Conservation (phyloP, 768 basidiomycete genomes). For the Panaeolus cyanescens region DNA sequence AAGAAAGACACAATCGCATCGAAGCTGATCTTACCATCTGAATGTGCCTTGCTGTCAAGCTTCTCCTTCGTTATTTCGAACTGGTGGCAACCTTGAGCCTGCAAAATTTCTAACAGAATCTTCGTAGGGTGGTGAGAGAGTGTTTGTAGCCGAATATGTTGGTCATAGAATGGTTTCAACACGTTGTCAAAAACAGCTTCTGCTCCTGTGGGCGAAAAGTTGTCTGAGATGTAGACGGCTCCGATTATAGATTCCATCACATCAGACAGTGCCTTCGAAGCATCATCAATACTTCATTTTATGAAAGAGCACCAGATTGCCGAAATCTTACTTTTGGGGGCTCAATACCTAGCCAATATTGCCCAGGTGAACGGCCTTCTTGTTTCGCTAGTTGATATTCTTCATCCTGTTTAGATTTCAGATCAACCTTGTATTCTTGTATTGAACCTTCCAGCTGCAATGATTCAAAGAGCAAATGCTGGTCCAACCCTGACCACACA, state of each 20-base stretch:
- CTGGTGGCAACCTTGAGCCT: slow-evolving; percentile 69
- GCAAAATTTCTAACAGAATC: slow-evolving; percentile 70
- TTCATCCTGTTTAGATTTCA: slow-evolving; percentile 45
- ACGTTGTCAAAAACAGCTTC: slow-evolving; percentile 67
- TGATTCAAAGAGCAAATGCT: slow-evolving; percentile 61
- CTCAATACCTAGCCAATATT: slow-evolving; percentile 79
- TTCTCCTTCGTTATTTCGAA: slow-evolving; percentile 62
- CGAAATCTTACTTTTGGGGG: slow-evolving; percentile 66
- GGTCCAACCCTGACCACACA: slow-evolving; percentile 65
- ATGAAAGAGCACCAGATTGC: not conserved
- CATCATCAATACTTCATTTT: slow-evolving; percentile 4
- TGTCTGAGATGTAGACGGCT: slow-evolving; percentile 77
- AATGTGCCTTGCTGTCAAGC: slow-evolving; percentile 37
- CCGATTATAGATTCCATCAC: slow-evolving; percentile 81
- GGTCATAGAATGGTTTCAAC: slow-evolving; percentile 78
- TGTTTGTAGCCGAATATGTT: slow-evolving; percentile 71
- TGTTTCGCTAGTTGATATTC: slow-evolving; percentile 48
- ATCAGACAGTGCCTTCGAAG: slow-evolving; percentile 70
- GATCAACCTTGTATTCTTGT: slow-evolving; percentile 48
- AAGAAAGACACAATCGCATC: not conserved
- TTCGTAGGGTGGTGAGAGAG: slow-evolving; percentile 80
- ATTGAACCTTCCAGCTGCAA: slow-evolving; percentile 52
- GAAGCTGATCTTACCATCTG: slow-evolving; percentile 47
- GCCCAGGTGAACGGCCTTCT: slow-evolving; percentile 57
- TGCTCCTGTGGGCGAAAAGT: slow-evolving; percentile 61